phyloP scores from a whole-genome alignment of 805 yeast genomes.

The Suhomyces sp. region DNA sequence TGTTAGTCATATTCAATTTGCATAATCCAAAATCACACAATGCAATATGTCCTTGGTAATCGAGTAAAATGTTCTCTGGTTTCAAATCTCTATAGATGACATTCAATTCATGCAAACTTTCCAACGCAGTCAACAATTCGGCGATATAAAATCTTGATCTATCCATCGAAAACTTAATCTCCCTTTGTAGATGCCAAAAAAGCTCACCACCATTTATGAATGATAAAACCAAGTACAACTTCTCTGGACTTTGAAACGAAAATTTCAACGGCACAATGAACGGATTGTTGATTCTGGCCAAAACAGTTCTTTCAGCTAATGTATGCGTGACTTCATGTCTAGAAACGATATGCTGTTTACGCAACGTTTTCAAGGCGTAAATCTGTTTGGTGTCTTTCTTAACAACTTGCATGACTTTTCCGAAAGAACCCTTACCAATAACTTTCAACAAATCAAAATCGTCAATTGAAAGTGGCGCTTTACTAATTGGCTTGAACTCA shows the following conservation, averaged over 20 bases:
- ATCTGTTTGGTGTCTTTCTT: conserved; percentile 93
- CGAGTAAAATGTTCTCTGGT: conserved; percentile 92
- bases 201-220: conserved; percentile 97
- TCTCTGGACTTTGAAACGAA: conserved; percentile 96
- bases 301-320: conserved; percentile 90
- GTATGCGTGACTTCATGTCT: conserved; percentile 96
- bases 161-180: conserved; percentile 84
- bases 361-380: conserved; percentile 89
- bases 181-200: conserved; percentile 89
- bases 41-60: conserved; percentile 97
- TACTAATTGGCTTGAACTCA: conserved; percentile 64
- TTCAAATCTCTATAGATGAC: conserved; percentile 94
- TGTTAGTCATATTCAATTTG: conserved; percentile 88
- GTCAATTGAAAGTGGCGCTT: conserved; percentile 74
- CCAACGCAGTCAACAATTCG: conserved; percentile 89
- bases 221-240: conserved; percentile 83
- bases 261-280: conserved; percentile 95
- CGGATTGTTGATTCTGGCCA: conserved; percentile 90
- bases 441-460: conserved; percentile 93
- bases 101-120: conserved; percentile 84
- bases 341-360: conserved; percentile 92
- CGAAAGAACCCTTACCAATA: conserved; percentile 97
- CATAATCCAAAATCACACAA: conserved; percentile 96
- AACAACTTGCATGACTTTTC: conserved; percentile 98
- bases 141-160: conserved; percentile 93